Conservation (phyloP, 2,329 filamentous ascomycete species). For the Fusarium verticillioides region DNA sequence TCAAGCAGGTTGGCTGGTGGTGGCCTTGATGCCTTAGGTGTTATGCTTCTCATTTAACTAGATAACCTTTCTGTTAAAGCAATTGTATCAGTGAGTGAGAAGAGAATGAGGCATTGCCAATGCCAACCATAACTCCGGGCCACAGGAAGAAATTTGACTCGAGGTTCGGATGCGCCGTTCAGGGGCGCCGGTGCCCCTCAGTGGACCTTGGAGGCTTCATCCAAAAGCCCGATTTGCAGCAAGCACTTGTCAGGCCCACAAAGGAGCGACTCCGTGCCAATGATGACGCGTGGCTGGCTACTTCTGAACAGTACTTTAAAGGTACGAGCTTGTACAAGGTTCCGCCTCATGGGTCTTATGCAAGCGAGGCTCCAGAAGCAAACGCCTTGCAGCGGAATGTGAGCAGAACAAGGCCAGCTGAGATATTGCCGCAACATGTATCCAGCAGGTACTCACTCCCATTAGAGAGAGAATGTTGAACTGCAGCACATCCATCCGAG, state of each 20-base stretch:
- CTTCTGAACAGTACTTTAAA: conserved; percentile 9
- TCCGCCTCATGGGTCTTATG: conserved; percentile 3
- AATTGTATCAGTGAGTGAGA: neutral
- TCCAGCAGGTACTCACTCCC: conserved; percentile 13
- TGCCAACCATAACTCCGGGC: conserved; percentile 6
- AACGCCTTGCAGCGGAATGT: neutral
- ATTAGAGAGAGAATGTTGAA: neutral
- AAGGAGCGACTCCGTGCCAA: conserved; percentile 35
- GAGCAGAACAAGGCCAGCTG: conserved; percentile 19
- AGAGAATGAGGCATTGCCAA: conserved; percentile 15
- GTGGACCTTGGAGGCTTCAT: conserved; percentile 15
- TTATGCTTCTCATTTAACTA: neutral
- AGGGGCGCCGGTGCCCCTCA: conserved; percentile 37
- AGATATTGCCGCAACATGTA: conserved; percentile 17
- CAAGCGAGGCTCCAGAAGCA: neutral
- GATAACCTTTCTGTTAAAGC: neutral
- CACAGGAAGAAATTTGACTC: conserved; percentile 33
- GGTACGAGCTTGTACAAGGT: conserved; percentile 18
- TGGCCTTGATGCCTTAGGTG: neutral
- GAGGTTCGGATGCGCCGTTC: conserved; percentile 44
- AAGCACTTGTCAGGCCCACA: conserved; percentile 8
- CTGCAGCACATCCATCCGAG: conserved; percentile 25
- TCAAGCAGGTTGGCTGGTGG: neutral
- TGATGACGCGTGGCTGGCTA: conserved; percentile 37
- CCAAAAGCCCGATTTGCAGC: conserved; percentile 30